Evolutionary conservation across 805 yeast genomes (phyloP).

Genomic region (Wickerhamiella sergipiensis): DNA sequence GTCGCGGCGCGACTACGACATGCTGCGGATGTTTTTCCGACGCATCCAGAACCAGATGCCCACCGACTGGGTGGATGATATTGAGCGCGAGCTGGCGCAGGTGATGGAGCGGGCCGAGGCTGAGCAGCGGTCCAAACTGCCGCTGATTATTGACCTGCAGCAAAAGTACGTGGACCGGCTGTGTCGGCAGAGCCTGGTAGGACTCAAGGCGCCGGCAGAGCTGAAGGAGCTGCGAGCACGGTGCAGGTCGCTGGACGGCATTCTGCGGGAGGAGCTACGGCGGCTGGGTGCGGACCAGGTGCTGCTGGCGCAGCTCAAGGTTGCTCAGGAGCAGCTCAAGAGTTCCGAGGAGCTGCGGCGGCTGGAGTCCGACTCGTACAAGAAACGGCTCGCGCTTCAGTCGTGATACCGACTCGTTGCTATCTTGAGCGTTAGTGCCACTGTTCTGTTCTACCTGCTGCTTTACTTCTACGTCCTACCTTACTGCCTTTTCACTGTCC

Average conservation of each 20-base stretch:
- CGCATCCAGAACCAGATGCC: slow-evolving; percentile 14
- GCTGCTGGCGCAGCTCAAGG: slow-evolving; percentile 6
- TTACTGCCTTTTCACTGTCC: background rate
- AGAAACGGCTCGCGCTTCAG: slow-evolving; percentile 1
- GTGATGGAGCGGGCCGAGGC: slow-evolving; percentile 9
- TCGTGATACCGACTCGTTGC: too few species aligned
- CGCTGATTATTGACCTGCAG: slow-evolving; percentile 12
- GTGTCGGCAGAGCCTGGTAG: background rate
- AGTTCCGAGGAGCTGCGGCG: slow-evolving; percentile 8
- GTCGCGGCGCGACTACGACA: slow-evolving; percentile 7
- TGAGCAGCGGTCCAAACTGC: slow-evolving; percentile 12
- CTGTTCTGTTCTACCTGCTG: too few species aligned
- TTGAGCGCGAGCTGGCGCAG: slow-evolving; percentile 10
- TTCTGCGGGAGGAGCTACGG: slow-evolving; percentile 7
- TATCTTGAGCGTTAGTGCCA: too few species aligned
- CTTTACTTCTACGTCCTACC: too few species aligned
- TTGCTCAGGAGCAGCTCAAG: slow-evolving; percentile 6
- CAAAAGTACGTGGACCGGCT: slow-evolving; percentile 11
- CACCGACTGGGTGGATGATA: slow-evolving; percentile 10
- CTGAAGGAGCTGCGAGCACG: slow-evolving; percentile 5
- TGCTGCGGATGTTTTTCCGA: slow-evolving; percentile 12
- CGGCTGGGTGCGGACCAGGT: slow-evolving; percentile 9
- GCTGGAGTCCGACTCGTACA: slow-evolving; percentile 8
- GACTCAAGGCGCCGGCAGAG: slow-evolving; percentile 3
- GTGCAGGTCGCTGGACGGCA: slow-evolving; percentile 5